Evolutionary conservation across 805 yeast genomes (phyloP), one percentile per base, ranked within the genome.

Genomic region (Metschnikowia sp.): DNA sequence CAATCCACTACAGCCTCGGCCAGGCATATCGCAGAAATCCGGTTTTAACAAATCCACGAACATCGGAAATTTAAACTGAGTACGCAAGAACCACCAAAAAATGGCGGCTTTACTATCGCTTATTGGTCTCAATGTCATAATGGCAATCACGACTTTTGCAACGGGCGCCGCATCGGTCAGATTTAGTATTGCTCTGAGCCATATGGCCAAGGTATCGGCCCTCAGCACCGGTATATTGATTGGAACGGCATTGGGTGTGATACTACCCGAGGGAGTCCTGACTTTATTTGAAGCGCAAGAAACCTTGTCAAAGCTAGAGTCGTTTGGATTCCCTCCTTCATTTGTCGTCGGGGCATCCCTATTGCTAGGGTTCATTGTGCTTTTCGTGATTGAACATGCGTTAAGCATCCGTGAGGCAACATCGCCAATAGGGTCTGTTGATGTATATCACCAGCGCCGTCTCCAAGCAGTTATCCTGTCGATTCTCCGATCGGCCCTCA

Each of bases 191-290:
- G 42, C 51, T 10, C 46, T 45, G 29, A 38, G 33, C 26, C 49
- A 44, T 34, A 57, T 78, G 35, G 62, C 68, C 32, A 53, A 59
- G 35, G 60, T 79, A 6, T 76, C 86, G 2, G 65, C 75, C 10
- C 64, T 82, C 41, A 81, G 86, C 45, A 72, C 76, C 55, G 89
- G 89, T 1, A 65, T 84, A 18, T 68, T 84, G 44, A 65, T 83
- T 6, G 82, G 88, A 5, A 77, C 88, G 0, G 73, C 85, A 1
- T 61, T 83, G 45, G 69, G 77, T 9, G 68, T 84, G 13, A 77
- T 84, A 26, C 72, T 84, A 15, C 89, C 89, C 1, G 90, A 84
- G 60, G 88, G 88, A 3, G 68, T 79, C 15, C 79, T 75, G 50
- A 71, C 75, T 5, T 54, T 76, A 37, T 67, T 64, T 49, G 56